phyloP scores from a whole-genome alignment of 495 filamentous ascomycete genomes.

The Friedmanniomyces simplex region DNA sequence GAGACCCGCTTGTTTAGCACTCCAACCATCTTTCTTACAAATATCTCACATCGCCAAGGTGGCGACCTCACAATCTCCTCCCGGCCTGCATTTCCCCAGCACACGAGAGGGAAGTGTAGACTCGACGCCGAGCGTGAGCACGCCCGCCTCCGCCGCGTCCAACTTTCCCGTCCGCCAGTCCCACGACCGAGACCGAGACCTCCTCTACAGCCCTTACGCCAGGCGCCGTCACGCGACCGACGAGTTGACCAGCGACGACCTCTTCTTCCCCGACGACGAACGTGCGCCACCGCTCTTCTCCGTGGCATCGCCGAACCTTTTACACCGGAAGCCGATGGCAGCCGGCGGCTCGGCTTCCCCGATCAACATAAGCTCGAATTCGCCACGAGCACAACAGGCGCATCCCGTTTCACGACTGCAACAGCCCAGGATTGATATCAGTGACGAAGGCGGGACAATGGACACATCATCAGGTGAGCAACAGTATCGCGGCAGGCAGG shows the following conservation, averaged over 20 bases:
- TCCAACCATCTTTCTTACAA: neutral
- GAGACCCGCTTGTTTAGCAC: neutral
- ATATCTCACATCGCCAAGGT: neutral
- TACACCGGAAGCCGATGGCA: slow-evolving; percentile 30
- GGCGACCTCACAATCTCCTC: slow-evolving; percentile 26
- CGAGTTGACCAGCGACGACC: slow-evolving; percentile 21
- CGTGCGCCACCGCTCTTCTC: slow-evolving; percentile 38
- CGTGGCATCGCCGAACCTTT: slow-evolving; percentile 22
- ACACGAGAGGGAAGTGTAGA: slow-evolving; percentile 27
- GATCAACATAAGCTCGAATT: slow-evolving; percentile 49
- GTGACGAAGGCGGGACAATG: slow-evolving; percentile 23
- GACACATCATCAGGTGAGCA: slow-evolving; percentile 38
- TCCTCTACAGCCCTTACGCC: neutral
- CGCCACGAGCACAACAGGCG: slow-evolving; percentile 51
- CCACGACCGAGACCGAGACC: neutral
- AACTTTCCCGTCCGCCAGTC: neutral
- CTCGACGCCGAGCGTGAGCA: slow-evolving; percentile 24
- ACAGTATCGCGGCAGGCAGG: slow-evolving; percentile 56
- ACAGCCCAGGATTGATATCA: slow-evolving; percentile 32
- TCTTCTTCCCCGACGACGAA: slow-evolving; percentile 27
- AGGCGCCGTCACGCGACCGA: neutral
- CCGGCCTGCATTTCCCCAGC: slow-evolving; percentile 25
- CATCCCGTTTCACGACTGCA: slow-evolving; percentile 55
- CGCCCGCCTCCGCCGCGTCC: neutral
- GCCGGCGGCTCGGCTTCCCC: slow-evolving; percentile 36